Evolutionary conservation across 192 early-diverging fungal species (phyloP), one percentile per base, ranked within the genome.

Genomic region (Podila epigama): DNA sequence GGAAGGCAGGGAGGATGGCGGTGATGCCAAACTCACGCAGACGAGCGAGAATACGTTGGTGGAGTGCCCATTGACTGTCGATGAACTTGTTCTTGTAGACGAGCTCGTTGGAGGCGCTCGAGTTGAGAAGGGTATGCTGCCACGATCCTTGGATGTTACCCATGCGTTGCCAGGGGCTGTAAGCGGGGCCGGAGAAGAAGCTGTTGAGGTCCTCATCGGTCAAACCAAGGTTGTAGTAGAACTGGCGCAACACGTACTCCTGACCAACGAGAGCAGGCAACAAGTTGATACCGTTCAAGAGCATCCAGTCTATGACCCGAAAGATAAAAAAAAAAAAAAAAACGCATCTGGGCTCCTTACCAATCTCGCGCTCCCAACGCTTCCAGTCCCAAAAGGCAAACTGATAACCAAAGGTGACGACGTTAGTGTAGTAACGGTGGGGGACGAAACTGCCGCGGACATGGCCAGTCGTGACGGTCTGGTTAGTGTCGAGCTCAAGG

Each of bases 1-100:
- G 72, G 65, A 75, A 75, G 25, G 72, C 50, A 13, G 72, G 72
- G 13, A 75, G 36, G 36, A 68, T 39, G 1, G 72, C 42, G 0
- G 51, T 75, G 48, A 75, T 75, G 29, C 41, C 66, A 35, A 75
- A 50, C 2, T 36, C 58, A 12, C 66, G 40, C 10, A 75, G 20
- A 27, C 72, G 51, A 0, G 51, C 34, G 20, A 75, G 41, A 25
- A 75, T 63, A 42, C 62, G 33, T 41, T 68, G 51, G 22, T 77
- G 73, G 12, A 77, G 39, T 3, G 48, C 66, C 66, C 73, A 68
- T 20, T 77, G 66, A 41, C 35, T 35, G 50, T 77, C 61, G 25
- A 77, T 77, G 60, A 66, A 77, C 10, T 59, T 51, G 25, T 60
- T 63, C 50, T 77, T 77, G 57, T 77, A 77, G 15, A 68, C 60